Evolutionary conservation across 345 rosid genomes (phyloP), one percentile per base, ranked within the genome.

Genomic region (Dovyalis caffra): DNA sequence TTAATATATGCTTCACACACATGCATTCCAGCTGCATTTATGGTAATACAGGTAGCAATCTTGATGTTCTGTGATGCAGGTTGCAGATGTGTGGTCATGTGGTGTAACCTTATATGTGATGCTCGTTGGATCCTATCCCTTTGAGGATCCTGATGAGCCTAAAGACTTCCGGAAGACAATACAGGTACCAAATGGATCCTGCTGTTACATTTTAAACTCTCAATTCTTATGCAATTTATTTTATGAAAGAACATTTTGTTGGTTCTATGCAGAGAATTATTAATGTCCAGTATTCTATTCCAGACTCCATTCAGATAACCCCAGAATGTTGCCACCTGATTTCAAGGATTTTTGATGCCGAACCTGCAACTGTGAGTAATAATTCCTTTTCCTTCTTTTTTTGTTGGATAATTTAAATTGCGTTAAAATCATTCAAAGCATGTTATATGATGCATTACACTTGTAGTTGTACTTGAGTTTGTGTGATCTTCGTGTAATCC

Each of bases 61-160:
- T 58, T 74, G 32, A 56, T 70, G 32, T 32, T 16, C 57, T 66
- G 35, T 31, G 12, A 64, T 74, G 8, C 66, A 80, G 80, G 61
- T 76, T 80, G 83, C 83, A 62, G 83, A 80, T 76, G 83, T 80
- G 56, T 80, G 83, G 83, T 80, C 83, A 1, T 80, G 83, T 61
- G 83, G 77, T 37, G 83, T 80, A 64, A 80, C 83, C 69, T 73
- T 80, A 53, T 76, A 72, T 28, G 80, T 76, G 53, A 76, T 80
- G 75, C 71, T 80, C 40, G 77, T 80, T 32, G 83, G 83, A 63
- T 77, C 71, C 31, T 80, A 80, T 62, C 83, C 83, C 43, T 76
- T 80, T 56, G 83, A 80, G 74, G 83, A 80, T 57, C 83, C 83
- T 63, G 80, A 73, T 49, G 83, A 76, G 25, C 80, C 83, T 37